A percentile compares a stretch with the other conserved stretches of the same genome.
These are phyloP conservation scores for Talaromyces islandicus DNA, from an alignment of 2,329 filamentous ascomycete genomes.

Conservation along the genomic window DNA sequence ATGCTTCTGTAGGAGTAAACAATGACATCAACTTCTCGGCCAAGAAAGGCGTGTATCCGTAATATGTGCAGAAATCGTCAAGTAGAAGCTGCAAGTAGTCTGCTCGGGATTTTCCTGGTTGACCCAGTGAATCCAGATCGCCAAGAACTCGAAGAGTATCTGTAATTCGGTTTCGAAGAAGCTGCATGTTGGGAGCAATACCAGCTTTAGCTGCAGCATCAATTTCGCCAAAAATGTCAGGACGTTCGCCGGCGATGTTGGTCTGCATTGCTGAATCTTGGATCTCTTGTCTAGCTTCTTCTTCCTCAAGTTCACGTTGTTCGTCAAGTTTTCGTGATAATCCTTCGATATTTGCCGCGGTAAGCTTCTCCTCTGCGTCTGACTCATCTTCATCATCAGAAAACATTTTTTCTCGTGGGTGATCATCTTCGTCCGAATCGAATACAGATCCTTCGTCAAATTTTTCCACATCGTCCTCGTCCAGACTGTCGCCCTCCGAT, in stretches of 20 bases:
- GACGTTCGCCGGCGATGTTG: conserved; percentile 77
- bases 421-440: conserved; percentile 60
- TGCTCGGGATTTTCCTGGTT: conserved; percentile 72
- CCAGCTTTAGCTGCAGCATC: conserved; percentile 55
- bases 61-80: conserved; percentile 92
- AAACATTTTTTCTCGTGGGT: conserved; percentile 66
- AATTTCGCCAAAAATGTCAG: conserved; percentile 55
- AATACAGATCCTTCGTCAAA: conserved; percentile 55
- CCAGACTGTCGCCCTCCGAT: conserved; percentile 47
- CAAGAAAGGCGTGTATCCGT: conserved; percentile 91
- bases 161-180: conserved; percentile 81
- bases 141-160: conserved; percentile 89
- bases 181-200: conserved; percentile 81
- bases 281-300: conserved; percentile 77
- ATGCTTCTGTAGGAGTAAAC: conserved; percentile 87
- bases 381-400: conserved; percentile 91
- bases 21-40: conserved; percentile 92
- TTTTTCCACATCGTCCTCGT: conserved; percentile 48
- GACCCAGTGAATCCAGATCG: conserved; percentile 75
- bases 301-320: conserved; percentile 69
- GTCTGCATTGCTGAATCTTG: conserved; percentile 83
- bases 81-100: conserved; percentile 85
- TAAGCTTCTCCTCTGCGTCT: conserved; percentile 83
- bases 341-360: conserved; percentile 92
- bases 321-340: conserved; percentile 78